phyloP scores from a whole-genome alignment of 2,329 filamentous ascomycete genomes.

The Metarhizium brunneum region DNA sequence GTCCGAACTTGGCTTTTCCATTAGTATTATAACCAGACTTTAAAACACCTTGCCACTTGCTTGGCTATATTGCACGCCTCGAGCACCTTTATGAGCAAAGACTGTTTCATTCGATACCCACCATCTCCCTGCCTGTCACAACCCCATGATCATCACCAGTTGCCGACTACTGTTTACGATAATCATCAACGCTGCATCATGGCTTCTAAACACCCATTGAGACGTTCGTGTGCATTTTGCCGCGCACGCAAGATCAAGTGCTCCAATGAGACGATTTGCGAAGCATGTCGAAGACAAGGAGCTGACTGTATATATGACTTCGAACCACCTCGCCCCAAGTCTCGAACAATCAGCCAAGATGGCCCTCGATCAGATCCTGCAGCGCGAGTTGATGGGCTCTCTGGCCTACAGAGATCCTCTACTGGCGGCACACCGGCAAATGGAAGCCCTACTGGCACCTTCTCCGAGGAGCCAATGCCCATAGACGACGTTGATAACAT shows the following conservation, averaged over 20 bases:
- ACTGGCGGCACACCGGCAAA: slow-evolving; percentile 14
- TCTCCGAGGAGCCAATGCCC: slow-evolving; percentile 12
- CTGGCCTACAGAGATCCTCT: slow-evolving; percentile 14
- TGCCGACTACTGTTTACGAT: background rate
- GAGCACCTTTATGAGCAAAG: background rate
- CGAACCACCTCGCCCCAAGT: slow-evolving; percentile 21
- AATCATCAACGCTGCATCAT: background rate
- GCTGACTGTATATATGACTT: slow-evolving; percentile 30
- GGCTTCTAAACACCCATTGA: slow-evolving; percentile 13
- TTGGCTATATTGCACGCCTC: background rate
- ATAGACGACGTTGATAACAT: slow-evolving; percentile 16
- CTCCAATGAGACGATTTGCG: slow-evolving; percentile 27
- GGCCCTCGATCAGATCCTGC: slow-evolving; percentile 11
- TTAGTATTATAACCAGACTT: background rate
- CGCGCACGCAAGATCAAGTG: slow-evolving; percentile 29
- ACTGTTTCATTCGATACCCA: background rate
- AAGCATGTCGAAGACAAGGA: slow-evolving; percentile 25
- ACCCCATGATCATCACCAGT: too few relatives aligned
- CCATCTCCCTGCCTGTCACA: too few relatives aligned
- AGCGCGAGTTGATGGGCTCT: slow-evolving; percentile 7
- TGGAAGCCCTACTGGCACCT: slow-evolving; percentile 14
- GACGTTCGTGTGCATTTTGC: slow-evolving; percentile 25
- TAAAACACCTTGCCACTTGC: background rate
- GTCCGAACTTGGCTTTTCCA: background rate
- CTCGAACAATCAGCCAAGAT: slow-evolving; percentile 18